Base-by-base conservation (phyloP, 768 basidiomycete genomes). In the Agaricus blazei region DNA sequence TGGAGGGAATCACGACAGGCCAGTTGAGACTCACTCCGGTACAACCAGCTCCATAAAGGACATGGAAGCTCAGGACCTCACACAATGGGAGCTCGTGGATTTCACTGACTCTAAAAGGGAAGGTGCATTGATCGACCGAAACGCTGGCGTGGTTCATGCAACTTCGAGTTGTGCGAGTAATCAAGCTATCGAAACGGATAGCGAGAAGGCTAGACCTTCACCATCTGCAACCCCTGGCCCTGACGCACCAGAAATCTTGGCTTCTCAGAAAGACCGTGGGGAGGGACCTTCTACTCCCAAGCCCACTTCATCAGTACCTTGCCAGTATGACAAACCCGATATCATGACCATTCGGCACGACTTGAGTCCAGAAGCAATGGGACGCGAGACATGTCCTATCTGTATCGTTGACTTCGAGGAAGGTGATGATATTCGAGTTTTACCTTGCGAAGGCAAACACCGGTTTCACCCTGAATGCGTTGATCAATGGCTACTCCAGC, bases 331-430 rank as follows among this genome's bases (percentile, higher is more conserved):
- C 47, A 42, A 57, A 5, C 54, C 38, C 9, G 15, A 58, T 15
- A 50, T 23, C 36, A 63, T 34, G 62, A 36, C 2, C 8, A 37
- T 54, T 27, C 57, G 62, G 26, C 71, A 74, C 52, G 76, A 79
- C 37, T 68, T 81, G 14, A 75, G 82, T 49, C 87, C 85, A 1
- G 82, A 78, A 38, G 77, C 80, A 12, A 90, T 91, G 36, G 88
- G 88, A 4, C 80, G 82, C 38, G 89, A 93, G 68, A 92, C 87
- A 11, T 98, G 95, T 71, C 94, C 95, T 4, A 98, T 98, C 58
- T 98, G 95, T 68, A 87, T 98, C 57, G 78, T 91, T 44, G 93
- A 96, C 62, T 98, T 98, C 63, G 90, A 94, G 67, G 88, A 90
- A 58, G 95, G 93, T 1, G 95, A 98, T 63, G 91, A 96, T 67